Percentiles rank a stretch among this genome's conserved stretches.
Conservation (phyloP, 176 grass and related monocot genomes). For the Chrysopogon serrulatus region DNA sequence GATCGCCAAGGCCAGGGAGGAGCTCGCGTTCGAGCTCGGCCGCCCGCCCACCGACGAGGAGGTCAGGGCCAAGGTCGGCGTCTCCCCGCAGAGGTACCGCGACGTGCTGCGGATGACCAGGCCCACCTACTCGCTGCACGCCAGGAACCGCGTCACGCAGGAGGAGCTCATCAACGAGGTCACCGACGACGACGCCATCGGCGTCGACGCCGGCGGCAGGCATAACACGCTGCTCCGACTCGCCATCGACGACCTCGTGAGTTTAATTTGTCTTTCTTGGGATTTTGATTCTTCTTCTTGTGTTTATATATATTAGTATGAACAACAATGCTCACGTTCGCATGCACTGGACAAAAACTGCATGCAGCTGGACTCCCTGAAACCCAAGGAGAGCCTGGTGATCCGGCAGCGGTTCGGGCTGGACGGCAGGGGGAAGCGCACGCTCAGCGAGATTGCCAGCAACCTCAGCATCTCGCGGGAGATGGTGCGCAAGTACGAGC, state of each 20-base stretch:
- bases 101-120: slow-evolving; percentile 60
- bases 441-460: slow-evolving; percentile 69
- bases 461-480: slow-evolving; percentile 88
- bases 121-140: slow-evolving; percentile 73
- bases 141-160: slow-evolving; percentile 68
- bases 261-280: neutral
- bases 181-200: slow-evolving; percentile 50
- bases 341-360: neutral
- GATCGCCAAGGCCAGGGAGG: slow-evolving; percentile 48
- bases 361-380: slow-evolving; percentile 82
- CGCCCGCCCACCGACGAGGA: slow-evolving; percentile 64
- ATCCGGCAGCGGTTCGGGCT: slow-evolving; percentile 86
- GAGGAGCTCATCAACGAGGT: slow-evolving; percentile 78
- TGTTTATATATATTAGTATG: too few species aligned
- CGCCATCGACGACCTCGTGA: slow-evolving; percentile 89
- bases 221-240: slow-evolving; percentile 67
- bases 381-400: slow-evolving; percentile 91
- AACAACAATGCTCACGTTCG: neutral
- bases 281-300: neutral
- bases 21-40: slow-evolving; percentile 77
- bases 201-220: slow-evolving; percentile 44
- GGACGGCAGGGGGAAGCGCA: slow-evolving; percentile 73
- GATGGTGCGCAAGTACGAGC: slow-evolving; percentile 90
- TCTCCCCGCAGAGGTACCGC: slow-evolving; percentile 63
- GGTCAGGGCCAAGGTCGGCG: slow-evolving; percentile 27